Evolutionary conservation across 495 filamentous ascomycete genomes (phyloP).

Genomic region (Aspergillus baeticus): DNA sequence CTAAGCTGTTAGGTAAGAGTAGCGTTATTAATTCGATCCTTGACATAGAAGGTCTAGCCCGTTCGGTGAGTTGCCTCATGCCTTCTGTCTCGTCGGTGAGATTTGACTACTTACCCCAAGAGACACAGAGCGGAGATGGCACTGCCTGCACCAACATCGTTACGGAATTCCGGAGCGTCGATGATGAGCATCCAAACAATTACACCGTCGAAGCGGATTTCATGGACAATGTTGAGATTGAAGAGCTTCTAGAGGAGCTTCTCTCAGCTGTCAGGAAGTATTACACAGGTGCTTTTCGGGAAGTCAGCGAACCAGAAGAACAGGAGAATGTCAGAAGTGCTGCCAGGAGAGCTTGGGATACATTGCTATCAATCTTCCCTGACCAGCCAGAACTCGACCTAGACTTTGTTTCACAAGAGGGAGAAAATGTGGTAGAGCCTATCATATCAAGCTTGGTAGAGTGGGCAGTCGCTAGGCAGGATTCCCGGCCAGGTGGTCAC

Average conservation of each 20-base stretch:
- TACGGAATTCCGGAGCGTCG: constrained; percentile 27
- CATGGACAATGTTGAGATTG: constrained; percentile 24
- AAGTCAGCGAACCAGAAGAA: constrained; percentile 15
- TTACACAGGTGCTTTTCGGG: constrained; percentile 14
- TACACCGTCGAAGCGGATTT: constrained; percentile 32
- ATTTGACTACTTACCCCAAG: neutral
- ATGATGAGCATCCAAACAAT: constrained; percentile 18
- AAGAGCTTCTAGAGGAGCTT: constrained; percentile 25
- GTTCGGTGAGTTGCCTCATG: constrained; percentile 25
- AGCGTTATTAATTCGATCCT: constrained; percentile 35
- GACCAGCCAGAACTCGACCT: constrained; percentile 14
- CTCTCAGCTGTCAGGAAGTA: constrained; percentile 10
- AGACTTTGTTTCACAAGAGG: constrained; percentile 21
- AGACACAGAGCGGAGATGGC: constrained; percentile 24
- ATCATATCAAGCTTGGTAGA: constrained; percentile 16
- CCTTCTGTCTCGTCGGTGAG: neutral
- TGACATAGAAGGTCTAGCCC: constrained; percentile 22
- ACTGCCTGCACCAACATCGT: constrained; percentile 33
- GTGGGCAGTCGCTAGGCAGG: constrained; percentile 17
- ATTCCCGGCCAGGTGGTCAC: constrained; percentile 16
- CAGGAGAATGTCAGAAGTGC: constrained; percentile 6
- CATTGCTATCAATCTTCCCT: constrained; percentile 24
- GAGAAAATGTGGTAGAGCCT: neutral
- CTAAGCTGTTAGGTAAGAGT: constrained; percentile 27
- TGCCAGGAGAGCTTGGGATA: constrained; percentile 17